Percentiles rank a stretch among this genome's conserved stretches.
Conservation (phyloP, 176 grass and related monocot genomes). For the Phragmites australis region DNA sequence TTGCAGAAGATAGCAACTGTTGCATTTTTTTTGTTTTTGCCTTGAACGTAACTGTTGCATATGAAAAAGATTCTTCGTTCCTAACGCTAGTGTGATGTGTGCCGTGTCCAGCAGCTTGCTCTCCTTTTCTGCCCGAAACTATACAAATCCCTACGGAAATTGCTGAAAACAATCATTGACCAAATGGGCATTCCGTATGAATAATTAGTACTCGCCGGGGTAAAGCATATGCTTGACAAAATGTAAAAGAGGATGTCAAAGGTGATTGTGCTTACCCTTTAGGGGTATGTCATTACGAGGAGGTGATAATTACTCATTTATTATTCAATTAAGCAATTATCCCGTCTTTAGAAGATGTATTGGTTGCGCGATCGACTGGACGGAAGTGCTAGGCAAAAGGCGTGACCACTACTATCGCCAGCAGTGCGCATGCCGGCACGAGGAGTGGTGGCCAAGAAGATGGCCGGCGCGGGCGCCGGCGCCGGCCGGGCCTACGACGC, state of each 20-base stretch:
- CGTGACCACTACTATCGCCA: background rate
- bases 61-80: too few species aligned
- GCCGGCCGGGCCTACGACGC: slow-evolving; percentile 4
- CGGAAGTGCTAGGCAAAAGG: background rate
- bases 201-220: background rate
- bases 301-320: too few species aligned
- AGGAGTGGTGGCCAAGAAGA: too few species aligned
- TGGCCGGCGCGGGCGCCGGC: slow-evolving; percentile 3
- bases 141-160: background rate
- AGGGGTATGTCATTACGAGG: too few species aligned
- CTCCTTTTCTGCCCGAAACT: background rate
- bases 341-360: background rate
- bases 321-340: too few species aligned
- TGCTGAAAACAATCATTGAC: background rate
- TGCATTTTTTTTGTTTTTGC: too few species aligned
- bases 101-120: background rate
- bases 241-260: background rate
- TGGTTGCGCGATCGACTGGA: slow-evolving; percentile 5
- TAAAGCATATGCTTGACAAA: background rate
- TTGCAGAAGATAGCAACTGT: too few species aligned
- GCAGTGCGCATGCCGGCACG: background rate
- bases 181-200: background rate
- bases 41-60: background rate
- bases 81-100: background rate
- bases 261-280: background rate